Percentiles rank a stretch among this genome's conserved stretches.
phyloP scores from a whole-genome alignment of 176 grass and related monocot genomes.

The Pontederia crassipes region DNA sequence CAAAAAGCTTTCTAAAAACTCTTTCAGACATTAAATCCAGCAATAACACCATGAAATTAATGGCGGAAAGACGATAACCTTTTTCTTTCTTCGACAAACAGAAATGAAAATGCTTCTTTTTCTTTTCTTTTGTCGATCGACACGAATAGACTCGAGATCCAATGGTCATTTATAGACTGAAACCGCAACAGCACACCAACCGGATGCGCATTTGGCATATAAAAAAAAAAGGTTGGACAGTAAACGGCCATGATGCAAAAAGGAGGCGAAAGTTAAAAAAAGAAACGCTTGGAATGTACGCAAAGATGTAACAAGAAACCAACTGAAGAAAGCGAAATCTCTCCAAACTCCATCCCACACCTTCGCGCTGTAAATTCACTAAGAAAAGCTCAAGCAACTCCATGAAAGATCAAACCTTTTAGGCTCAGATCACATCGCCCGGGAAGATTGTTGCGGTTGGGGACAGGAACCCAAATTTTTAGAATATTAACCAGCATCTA shows the following conservation, averaged over 20 bases:
- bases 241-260: background rate
- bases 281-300: slow-evolving; percentile 8
- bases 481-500: too few species aligned
- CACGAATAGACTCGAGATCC: slow-evolving; percentile 2
- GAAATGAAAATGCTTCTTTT: background rate
- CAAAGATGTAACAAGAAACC: background rate
- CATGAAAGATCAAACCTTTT: background rate
- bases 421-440: too few species aligned
- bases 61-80: background rate
- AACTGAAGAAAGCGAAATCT: background rate
- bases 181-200: background rate
- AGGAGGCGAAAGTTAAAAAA: too few species aligned
- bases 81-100: too few species aligned
- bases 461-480: too few species aligned
- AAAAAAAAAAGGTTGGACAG: background rate
- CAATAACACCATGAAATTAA: background rate
- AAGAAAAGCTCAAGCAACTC: too few species aligned
- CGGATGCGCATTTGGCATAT: background rate
- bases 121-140: background rate
- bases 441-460: too few species aligned
- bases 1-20: background rate
- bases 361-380: background rate
- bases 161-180: slow-evolving; percentile 4
- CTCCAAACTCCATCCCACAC: background rate
- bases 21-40: background rate